A percentile compares a stretch with the other conserved stretches of the same genome.
Conservation (phyloP, 2,329 filamentous ascomycete species). For the Xylariaceae sp. region DNA sequence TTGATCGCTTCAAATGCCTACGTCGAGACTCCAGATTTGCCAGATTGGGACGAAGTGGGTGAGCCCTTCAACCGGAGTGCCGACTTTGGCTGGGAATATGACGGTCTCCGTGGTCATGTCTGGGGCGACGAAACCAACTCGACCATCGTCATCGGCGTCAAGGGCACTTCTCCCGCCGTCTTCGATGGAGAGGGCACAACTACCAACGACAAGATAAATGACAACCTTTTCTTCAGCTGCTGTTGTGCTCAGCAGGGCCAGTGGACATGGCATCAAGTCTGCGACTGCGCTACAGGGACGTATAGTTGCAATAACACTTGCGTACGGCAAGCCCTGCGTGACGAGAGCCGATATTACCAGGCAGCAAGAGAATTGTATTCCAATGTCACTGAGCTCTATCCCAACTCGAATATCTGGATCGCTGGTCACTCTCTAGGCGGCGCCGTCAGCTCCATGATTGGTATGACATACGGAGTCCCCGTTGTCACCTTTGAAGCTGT, state of each 20-base stretch:
- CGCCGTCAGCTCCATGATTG: conserved; percentile 81
- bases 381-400: conserved; percentile 88
- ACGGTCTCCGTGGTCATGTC: conserved; percentile 87
- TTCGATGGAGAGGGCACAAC: conserved; percentile 97
- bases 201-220: conserved; percentile 95
- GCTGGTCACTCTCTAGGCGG: conserved; percentile 91
- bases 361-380: conserved; percentile 85
- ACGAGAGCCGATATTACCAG: conserved; percentile 88
- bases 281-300: conserved; percentile 82
- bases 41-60: conserved; percentile 81
- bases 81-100: conserved; percentile 88
- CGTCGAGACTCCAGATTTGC: conserved; percentile 64
- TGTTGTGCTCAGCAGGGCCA: conserved; percentile 94
- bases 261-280: conserved; percentile 86
- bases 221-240: conserved; percentile 97
- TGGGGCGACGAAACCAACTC: conserved; percentile 82
- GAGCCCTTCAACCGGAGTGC: conserved; percentile 77
- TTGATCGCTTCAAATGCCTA: conserved; percentile 90
- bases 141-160: conserved; percentile 87
- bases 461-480: conserved; percentile 84
- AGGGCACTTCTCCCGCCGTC: conserved; percentile 84
- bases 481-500: conserved; percentile 92
- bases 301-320: conserved; percentile 94
- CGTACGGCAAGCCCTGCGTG: conserved; percentile 66
- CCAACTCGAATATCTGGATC: conserved; percentile 79